These are phyloP conservation scores for Carnegiea gigantea DNA, from an alignment of 179 eudicot genomes.

Conservation along the genomic window DNA sequence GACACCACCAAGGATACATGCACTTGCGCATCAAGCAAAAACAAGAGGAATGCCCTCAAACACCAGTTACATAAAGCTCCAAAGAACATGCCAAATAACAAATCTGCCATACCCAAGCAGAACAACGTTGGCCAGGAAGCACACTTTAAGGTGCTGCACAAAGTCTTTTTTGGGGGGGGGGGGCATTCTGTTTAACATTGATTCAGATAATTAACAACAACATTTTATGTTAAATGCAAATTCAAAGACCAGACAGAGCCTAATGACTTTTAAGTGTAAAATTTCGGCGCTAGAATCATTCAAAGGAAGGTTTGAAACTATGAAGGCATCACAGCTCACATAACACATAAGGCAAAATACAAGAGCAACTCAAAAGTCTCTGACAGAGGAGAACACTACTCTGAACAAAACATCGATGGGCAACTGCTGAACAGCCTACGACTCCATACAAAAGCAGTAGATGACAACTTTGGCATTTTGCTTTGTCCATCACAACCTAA, in stretches of 20 bases:
- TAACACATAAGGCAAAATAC: neutral
- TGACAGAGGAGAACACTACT: neutral
- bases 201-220: neutral
- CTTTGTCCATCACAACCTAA: neutral
- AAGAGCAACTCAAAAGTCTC: neutral
- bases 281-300: neutral
- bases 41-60: neutral
- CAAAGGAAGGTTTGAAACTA: neutral
- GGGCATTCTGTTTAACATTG: neutral
- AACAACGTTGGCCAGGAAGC: neutral
- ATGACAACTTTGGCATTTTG: neutral
- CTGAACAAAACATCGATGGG: neutral
- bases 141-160: neutral
- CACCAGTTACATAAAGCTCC: neutral
- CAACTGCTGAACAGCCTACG: neutral
- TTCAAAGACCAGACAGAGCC: neutral
- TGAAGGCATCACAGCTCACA: neutral
- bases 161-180: too few relatives aligned
- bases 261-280: neutral
- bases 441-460: neutral
- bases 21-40: neutral
- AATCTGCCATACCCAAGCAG: neutral
- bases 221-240: neutral
- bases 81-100: neutral
- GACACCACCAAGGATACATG: neutral